Evolutionary conservation across 345 rosid genomes (phyloP), one percentile per base, ranked within the genome.

Genomic region (Camelina sativa): DNA sequence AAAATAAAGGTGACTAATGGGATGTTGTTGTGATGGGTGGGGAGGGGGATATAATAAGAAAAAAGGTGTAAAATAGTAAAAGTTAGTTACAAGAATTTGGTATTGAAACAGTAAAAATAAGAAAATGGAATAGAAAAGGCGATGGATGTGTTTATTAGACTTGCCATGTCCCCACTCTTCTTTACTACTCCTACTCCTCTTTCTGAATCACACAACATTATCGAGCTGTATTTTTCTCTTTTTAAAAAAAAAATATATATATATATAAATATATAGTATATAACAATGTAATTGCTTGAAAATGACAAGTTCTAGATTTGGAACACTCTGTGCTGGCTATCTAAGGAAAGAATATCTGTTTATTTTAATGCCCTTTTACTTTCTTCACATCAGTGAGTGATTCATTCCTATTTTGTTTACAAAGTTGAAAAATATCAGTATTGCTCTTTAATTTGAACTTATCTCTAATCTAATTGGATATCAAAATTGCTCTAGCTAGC

Each of bases 321-420:
- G 76, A 76, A 70, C 80, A 63, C 80, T 76, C 75, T 70, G 76
- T 56, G 80, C 80, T 70, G 71, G 16, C 80, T 56, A 62, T 55
- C 75, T 63, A 76, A 69, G 66, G 66, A 63, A 76, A 70, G 71
- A 70, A 63, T 70, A 70, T 76, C 76, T 76, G 75, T 63, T 76
- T 63, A 69, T 76, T 69, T 76, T 37, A 60, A 37, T 38, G 30
- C 47, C 30, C 30, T 60, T 43, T 60, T 19, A 5, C 47, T 60
- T 10, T 59, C 63, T 16, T 35, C 63, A 30, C 47, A 34, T 34
- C 30, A 28, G 30, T 28, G 30, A 28, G 5, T 28, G 30, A 28
- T 4, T 25, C 28, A 25, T 25, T 25, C 28, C 3, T 25, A 3
- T 25, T 28, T 23, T 23, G 0, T 23, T 28, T 28, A 28, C 5